Base-by-base conservation (phyloP, 2,329 filamentous ascomycete species). In the Camillea tinctor region DNA sequence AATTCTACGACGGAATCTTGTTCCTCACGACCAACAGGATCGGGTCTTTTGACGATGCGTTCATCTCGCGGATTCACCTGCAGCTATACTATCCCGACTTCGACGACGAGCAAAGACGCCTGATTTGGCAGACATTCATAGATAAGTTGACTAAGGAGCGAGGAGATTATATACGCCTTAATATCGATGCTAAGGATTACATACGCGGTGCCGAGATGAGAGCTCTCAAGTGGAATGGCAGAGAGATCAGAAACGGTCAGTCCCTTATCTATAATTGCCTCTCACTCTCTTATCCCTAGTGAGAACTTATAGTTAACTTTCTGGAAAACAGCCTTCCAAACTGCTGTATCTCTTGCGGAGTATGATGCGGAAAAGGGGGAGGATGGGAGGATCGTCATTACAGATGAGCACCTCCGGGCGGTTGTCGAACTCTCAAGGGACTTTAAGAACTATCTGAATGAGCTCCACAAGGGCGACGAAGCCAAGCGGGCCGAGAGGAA, bases 21-120 rank as follows among this genome's bases (percentile, higher is more conserved):
- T 74, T 75, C 20, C 59, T 75, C 17, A 66, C 65, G 11, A 66
- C 72, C 0, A 75, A 74, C 48, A 55, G 71, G 1, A 68, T 72
- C 0, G 72, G 68, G 0, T 57, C 65, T 0, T 73, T 74, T 26
- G 72, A 74, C 17, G 71, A 74, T 1, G 72, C 72, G 0, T 72
- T 74, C 54, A 68, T 71, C 3, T 74, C 72, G 0, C 68, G 72
- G 1, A 64, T 74, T 0, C 72, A 75, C 11, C 50, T 75, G 2
- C 63, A 72, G 30, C 50, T 74, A 0, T 67, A 69, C 52, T 74
- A 73, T 15, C 57, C 61, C 0, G 66, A 71, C 7, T 72, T 74
- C 13, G 64, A 64, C 1, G 69, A 73, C 3, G 63, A 69, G 0
- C 61, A 71, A 24, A 60, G 71, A 0, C 55, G 69, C 7, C 26